phyloP scores from a whole-genome alignment of 2,329 filamentous ascomycete genomes.

The Curvularia sp. region DNA sequence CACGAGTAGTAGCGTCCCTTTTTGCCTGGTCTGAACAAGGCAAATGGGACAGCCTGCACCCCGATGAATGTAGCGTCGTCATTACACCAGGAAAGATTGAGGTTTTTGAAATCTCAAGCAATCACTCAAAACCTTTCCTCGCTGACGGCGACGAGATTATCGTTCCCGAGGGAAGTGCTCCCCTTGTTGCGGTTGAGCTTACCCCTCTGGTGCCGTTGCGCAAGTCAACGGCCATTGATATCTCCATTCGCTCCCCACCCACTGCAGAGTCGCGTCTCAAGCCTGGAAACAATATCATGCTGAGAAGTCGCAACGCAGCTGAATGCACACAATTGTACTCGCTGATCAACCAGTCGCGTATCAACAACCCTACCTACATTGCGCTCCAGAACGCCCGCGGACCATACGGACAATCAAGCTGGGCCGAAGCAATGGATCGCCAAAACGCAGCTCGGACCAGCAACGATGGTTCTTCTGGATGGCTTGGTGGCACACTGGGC shows the following conservation, averaged over 20 bases:
- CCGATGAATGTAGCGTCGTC: conserved; percentile 68
- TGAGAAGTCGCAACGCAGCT: conserved; percentile 76
- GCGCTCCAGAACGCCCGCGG: conserved; percentile 75
- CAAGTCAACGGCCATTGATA: conserved; percentile 89
- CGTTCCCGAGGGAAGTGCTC: conserved; percentile 51
- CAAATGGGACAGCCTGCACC: conserved; percentile 66
- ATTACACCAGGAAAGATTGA: conserved; percentile 70
- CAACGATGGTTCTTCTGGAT: conserved; percentile 54
- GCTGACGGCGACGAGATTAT: conserved; percentile 52
- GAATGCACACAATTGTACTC: conserved; percentile 85
- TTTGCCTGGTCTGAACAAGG: conserved; percentile 68
- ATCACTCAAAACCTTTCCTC: conserved; percentile 53
- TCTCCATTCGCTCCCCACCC: conserved; percentile 89
- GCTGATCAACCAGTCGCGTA: conserved; percentile 84
- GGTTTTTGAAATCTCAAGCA: conserved; percentile 63
- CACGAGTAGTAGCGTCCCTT: conserved; percentile 65
- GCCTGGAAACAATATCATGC: conserved; percentile 81
- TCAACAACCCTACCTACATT: conserved; percentile 92
- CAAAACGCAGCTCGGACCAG: conserved; percentile 55
- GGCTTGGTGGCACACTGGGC: conserved; percentile 55
- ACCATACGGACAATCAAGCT: conserved; percentile 56
- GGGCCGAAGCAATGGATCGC: conserved; percentile 60
- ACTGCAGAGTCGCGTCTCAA: conserved; percentile 74
- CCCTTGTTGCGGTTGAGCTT: conserved; percentile 76
- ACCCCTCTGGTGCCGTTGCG: conserved; percentile 90